Percentiles rank a stretch among this genome's conserved stretches.
Conservation (phyloP, 805 yeast species). For the Jamesozyma rosinii region DNA sequence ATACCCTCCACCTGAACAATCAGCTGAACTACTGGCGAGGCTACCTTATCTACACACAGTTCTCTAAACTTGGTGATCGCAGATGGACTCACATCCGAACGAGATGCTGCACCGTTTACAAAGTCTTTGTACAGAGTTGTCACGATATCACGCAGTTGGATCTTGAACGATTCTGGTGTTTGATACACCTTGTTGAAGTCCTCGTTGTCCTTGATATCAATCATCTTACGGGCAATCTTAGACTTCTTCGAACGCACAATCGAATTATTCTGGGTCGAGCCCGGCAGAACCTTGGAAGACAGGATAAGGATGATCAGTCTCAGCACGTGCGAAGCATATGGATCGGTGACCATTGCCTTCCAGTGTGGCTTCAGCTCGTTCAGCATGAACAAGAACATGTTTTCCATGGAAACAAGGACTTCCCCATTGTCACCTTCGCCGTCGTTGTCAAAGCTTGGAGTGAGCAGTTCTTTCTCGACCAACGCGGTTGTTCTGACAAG, state of each 20-base stretch:
- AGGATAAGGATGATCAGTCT: slow-evolving; percentile 62
- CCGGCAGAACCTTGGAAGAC: slow-evolving; percentile 71
- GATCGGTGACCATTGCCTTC: slow-evolving; percentile 54
- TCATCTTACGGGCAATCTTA: slow-evolving; percentile 87
- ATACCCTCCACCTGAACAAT: slow-evolving; percentile 73
- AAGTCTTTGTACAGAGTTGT: slow-evolving; percentile 32
- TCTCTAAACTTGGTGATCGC: slow-evolving; percentile 52
- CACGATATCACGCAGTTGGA: slow-evolving; percentile 45
- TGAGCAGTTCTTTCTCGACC: slow-evolving; percentile 61
- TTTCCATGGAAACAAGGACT: slow-evolving; percentile 51
- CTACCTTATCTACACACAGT: slow-evolving; percentile 64
- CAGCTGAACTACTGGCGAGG: slow-evolving; percentile 82
- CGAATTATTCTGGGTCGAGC: slow-evolving; percentile 58
- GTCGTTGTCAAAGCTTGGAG: slow-evolving; percentile 32
- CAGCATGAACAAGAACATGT: slow-evolving; percentile 52
- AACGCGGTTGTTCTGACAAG: slow-evolving; percentile 65
- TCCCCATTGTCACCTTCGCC: slow-evolving; percentile 28
- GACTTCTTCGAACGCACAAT: slow-evolving; percentile 74
- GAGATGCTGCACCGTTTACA: slow-evolving; percentile 21
- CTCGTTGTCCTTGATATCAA: slow-evolving; percentile 70
- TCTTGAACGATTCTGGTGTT: slow-evolving; percentile 61
- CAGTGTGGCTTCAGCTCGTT: slow-evolving; percentile 57
- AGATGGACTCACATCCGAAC: slow-evolving; percentile 23
- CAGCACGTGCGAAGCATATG: slow-evolving; percentile 82
- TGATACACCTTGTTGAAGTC: slow-evolving; percentile 60